Evolutionary conservation across 495 filamentous ascomycete genomes (phyloP).

Genomic region (Tuber microsphaerosporum): DNA sequence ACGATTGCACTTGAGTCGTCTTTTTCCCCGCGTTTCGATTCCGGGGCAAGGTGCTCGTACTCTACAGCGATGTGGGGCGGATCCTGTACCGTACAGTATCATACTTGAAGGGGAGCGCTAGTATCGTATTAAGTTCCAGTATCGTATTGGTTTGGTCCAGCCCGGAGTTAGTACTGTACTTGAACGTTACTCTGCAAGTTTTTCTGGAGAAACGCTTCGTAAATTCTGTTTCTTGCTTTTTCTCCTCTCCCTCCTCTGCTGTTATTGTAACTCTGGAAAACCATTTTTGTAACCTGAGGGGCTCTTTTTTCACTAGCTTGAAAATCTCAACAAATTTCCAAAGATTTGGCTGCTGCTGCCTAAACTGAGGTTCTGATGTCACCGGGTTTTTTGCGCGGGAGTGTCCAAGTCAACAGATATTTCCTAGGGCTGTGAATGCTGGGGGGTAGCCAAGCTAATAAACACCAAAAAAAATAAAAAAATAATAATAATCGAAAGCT

Average conservation of each 20-base stretch:
- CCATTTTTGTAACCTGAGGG: not conserved
- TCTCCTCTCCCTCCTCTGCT: not conserved
- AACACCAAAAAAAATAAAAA: not conserved
- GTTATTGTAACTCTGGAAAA: not conserved
- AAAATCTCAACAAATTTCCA: not conserved
- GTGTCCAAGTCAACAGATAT: not conserved
- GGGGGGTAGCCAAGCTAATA: not conserved
- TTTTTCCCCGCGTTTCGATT: not conserved
- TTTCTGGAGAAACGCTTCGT: not conserved
- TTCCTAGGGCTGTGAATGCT: not conserved
- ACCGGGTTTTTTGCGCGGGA: not conserved
- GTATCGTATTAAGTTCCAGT: not conserved
- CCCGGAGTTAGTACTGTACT: not conserved
- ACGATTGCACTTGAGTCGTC: not conserved
- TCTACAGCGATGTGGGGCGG: not conserved
- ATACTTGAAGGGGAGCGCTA: not conserved
- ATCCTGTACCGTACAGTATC: too few species aligned
- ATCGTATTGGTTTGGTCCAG: not conserved
- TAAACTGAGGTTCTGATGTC: not conserved
- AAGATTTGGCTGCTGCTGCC: not conserved
- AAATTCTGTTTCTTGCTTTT: not conserved
- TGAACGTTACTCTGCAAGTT: not conserved
- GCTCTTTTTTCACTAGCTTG: not conserved
- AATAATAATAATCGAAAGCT: not conserved
- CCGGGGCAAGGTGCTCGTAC: not conserved